Conservation (phyloP, 768 basidiomycete genomes). For the Pleurotus sapidus region DNA sequence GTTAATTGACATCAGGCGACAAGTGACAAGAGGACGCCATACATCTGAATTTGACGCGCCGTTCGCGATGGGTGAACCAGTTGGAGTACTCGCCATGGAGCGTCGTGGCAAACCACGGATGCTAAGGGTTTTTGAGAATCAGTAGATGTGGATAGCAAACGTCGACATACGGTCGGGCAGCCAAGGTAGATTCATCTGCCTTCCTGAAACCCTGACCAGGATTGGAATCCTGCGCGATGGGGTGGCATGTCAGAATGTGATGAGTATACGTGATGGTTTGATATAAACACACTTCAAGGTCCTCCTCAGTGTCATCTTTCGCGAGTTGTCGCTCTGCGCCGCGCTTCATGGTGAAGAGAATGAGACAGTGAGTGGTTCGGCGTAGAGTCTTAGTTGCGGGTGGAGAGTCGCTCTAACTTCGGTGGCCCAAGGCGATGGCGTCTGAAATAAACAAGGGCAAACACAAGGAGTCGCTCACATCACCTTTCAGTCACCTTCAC, state of each 20-base stretch:
- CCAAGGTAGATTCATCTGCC: constrained; percentile 57
- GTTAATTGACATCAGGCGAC: constrained; percentile 7
- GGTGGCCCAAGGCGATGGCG: neutral
- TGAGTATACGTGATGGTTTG: neutral
- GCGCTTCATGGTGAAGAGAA: constrained; percentile 57
- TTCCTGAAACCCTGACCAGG: constrained; percentile 45
- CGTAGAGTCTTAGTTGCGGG: too few relatives aligned
- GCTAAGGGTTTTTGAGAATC: constrained; percentile 31
- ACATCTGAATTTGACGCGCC: constrained; percentile 17
- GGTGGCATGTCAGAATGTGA: neutral
- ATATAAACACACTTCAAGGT: constrained; percentile 27
- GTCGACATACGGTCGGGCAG: constrained; percentile 51
- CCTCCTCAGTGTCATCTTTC: constrained; percentile 50
- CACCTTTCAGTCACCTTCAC: neutral
- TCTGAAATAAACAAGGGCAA: neutral
- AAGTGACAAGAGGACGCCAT: constrained; percentile 8
- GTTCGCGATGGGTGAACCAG: constrained; percentile 21
- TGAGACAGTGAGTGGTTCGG: neutral
- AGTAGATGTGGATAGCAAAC: neutral
- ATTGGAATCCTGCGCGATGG: constrained; percentile 35
- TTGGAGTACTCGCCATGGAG: constrained; percentile 21
- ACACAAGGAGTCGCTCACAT: neutral
- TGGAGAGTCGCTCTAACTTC: too few relatives aligned
- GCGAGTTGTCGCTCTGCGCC: constrained; percentile 69
- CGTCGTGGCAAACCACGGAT: constrained; percentile 65